Conservation (phyloP, 257 asterid species). For the Galeopsis tetrahit region DNA sequence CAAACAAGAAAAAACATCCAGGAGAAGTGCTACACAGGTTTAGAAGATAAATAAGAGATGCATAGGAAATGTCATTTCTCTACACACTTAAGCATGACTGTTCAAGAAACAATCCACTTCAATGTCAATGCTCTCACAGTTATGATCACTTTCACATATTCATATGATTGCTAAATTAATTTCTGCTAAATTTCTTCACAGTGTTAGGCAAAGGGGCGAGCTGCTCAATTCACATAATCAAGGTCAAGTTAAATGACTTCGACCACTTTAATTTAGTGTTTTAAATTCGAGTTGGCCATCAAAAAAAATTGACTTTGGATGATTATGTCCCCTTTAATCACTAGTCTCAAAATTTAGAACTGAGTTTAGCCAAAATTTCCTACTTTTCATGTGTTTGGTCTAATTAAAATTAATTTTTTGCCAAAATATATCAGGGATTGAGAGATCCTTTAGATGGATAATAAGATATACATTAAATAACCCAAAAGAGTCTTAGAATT, state of each 20-base stretch:
- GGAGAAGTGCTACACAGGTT: neutral
- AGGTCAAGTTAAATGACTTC: slow-evolving; percentile 1
- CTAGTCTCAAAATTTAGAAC: neutral
- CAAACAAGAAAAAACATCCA: neutral
- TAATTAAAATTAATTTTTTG: neutral
- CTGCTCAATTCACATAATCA: slow-evolving; percentile 2
- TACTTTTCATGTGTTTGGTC: slow-evolving; percentile 18
- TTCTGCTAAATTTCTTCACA: slow-evolving; percentile 7
- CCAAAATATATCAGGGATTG: neutral
- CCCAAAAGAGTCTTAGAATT: slow-evolving; percentile 1
- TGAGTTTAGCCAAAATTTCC: neutral
- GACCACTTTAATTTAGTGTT: neutral
- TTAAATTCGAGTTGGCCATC: slow-evolving; percentile 2
- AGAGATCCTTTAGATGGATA: neutral
- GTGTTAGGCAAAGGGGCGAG: neutral
- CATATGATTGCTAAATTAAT: neutral
- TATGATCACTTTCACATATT: neutral
- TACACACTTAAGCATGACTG: neutral
- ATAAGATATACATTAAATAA: slow-evolving; percentile 13
- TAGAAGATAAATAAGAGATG: neutral
- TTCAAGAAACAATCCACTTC: neutral
- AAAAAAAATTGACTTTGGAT: neutral
- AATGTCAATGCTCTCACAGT: slow-evolving; percentile 17
- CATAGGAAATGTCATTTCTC: neutral
- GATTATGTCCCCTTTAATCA: neutral